These are phyloP conservation scores for Paxillus rubicundulus DNA, from an alignment of 768 basidiomycete genomes.

Conservation along the genomic window DNA sequence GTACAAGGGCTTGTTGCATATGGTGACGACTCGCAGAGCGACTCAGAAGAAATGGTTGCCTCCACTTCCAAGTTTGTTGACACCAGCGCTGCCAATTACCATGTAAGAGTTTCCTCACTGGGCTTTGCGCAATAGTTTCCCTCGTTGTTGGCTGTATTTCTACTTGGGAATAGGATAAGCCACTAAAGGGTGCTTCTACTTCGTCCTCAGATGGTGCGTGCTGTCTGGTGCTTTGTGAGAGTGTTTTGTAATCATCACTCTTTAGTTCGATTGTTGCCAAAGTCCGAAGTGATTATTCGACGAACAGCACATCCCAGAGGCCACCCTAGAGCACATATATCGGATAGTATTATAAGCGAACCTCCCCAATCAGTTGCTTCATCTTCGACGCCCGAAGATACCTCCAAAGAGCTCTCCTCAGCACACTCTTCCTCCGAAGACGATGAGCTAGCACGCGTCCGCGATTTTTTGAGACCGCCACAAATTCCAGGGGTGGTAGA, in stretches of 20 bases:
- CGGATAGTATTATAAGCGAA: conserved; percentile 40
- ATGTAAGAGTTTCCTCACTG: conserved; percentile 62
- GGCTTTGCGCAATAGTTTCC: conserved; percentile 48
- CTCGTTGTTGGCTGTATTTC: conserved; percentile 63
- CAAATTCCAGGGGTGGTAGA: conserved; percentile 61
- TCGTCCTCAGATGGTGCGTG: conserved; percentile 31
- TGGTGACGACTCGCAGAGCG: conserved; percentile 62
- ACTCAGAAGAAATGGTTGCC: conserved; percentile 44
- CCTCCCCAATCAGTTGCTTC: conserved; percentile 6
- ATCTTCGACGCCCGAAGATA: conserved; percentile 16
- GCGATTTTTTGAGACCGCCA: conserved; percentile 58
- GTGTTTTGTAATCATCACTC: neutral
- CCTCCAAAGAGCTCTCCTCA: conserved; percentile 10
- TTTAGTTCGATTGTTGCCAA: conserved; percentile 42
- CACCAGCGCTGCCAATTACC: conserved; percentile 23
- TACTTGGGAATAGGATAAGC: conserved; percentile 62
- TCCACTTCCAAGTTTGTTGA: conserved; percentile 24
- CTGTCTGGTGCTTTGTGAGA: neutral
- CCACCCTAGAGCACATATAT: conserved; percentile 48
- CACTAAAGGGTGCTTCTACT: conserved; percentile 36
- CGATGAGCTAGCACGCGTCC: conserved; percentile 54
- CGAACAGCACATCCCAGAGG: conserved; percentile 45
- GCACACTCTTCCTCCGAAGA: conserved; percentile 20
- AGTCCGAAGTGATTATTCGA: conserved; percentile 61
- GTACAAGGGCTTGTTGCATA: conserved; percentile 59